phyloP scores from a whole-genome alignment of 2,329 filamentous ascomycete genomes.

The Xylaria sp. region DNA sequence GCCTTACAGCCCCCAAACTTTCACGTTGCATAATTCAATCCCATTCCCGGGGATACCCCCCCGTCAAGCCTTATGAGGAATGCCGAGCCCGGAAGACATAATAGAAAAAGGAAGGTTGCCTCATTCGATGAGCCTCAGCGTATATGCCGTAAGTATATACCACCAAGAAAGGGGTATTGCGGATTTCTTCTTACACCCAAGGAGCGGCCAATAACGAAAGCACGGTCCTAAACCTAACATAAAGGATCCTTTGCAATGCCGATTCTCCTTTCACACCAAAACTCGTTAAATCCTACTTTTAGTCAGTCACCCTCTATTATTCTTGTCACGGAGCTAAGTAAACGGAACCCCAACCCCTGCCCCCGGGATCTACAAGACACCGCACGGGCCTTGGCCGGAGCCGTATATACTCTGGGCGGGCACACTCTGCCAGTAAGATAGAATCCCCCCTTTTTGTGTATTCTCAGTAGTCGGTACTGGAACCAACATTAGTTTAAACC shows the following conservation, averaged over 20 bases:
- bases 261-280: no score
- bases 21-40: background rate
- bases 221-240: no score
- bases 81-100: background rate
- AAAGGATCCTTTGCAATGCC: background rate
- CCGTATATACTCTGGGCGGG: background rate
- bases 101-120: conserved; percentile 9
- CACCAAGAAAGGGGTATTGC: background rate
- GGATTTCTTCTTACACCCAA: background rate
- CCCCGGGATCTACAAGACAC: background rate
- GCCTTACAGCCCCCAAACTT: background rate
- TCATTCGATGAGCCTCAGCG: background rate
- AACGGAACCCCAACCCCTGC: background rate
- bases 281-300: background rate
- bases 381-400: background rate
- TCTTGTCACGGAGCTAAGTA: background rate
- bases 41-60: background rate
- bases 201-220: background rate
- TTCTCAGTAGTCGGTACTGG: background rate
- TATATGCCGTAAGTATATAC: background rate
- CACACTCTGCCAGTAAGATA: no score
- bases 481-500: no score
- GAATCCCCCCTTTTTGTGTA: background rate
- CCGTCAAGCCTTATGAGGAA: background rate
- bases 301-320: no score